Evolutionary conservation across 495 filamentous ascomycete species (phyloP).

Genomic region (Amniculicola lignicola): DNA sequence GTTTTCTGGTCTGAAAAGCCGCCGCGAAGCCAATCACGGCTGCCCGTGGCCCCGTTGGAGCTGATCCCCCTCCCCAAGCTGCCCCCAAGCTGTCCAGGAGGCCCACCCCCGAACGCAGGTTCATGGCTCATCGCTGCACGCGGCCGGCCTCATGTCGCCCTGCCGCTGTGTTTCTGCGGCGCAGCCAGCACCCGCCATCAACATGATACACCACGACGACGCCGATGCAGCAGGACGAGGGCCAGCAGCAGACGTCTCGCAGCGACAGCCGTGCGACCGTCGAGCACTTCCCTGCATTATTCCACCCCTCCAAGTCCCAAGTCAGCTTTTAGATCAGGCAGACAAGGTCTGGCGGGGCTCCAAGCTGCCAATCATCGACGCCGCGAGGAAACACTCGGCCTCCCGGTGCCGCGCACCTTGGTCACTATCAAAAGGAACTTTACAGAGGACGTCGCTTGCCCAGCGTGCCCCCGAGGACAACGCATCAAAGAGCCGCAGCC

Average conservation of each 20-base stretch:
- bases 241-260: neutral
- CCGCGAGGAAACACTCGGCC: neutral
- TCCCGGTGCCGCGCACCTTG: conserved; percentile 13
- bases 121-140: conserved; percentile 11
- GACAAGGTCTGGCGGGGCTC: conserved; percentile 14
- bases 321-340: conserved; percentile 30
- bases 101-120: conserved; percentile 19
- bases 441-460: too few relatives aligned
- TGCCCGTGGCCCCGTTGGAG: conserved; percentile 1
- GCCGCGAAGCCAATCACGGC: conserved; percentile 17
- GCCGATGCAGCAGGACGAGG: neutral
- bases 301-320: conserved; percentile 10
- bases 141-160: too few relatives aligned
- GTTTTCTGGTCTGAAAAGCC: conserved; percentile 15
- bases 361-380: conserved; percentile 10
- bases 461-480: neutral
- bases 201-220: neutral
- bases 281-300: conserved; percentile 1
- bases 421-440: conserved; percentile 14
- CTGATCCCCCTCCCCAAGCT: conserved; percentile 6
- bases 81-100: conserved; percentile 9
- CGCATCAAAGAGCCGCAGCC: conserved; percentile 23
- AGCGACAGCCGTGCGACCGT: conserved; percentile 3
- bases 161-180: too few relatives aligned
- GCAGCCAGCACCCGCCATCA: conserved; percentile 12